Evolutionary conservation across 1,284 basidiomycete species (phyloP).

Genomic region (Rhodotorula glutinis): DNA sequence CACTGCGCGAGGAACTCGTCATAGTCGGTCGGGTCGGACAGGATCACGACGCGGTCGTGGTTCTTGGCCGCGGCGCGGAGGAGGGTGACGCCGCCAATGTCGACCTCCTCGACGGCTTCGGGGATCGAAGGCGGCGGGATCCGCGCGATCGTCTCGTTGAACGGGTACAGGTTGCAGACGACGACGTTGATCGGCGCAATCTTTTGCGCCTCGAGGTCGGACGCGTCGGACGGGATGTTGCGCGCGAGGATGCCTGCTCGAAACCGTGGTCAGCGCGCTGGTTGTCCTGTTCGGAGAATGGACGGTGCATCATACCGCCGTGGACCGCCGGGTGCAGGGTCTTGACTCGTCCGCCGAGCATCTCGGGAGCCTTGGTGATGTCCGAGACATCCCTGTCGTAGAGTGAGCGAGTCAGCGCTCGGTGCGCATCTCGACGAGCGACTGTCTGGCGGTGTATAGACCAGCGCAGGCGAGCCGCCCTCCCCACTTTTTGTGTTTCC

Average conservation of each 20-base stretch:
- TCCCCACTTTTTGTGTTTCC: background rate
- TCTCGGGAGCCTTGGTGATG: slow-evolving; percentile 98
- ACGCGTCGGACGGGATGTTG: slow-evolving; percentile 77
- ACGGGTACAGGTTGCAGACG: slow-evolving; percentile 99
- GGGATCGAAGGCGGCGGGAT: slow-evolving; percentile 85
- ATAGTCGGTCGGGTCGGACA: slow-evolving; percentile 95
- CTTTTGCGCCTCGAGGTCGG: slow-evolving; percentile 72
- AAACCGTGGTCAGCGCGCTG: background rate
- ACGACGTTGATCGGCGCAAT: slow-evolving; percentile 91
- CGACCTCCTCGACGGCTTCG: slow-evolving; percentile 94
- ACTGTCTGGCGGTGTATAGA: no score
- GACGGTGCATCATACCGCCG: slow-evolving; percentile 62
- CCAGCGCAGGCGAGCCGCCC: no score
- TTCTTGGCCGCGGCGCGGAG: slow-evolving; percentile 98
- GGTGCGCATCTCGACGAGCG: background rate
- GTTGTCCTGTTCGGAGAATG: background rate
- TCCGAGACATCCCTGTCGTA: slow-evolving; percentile 86
- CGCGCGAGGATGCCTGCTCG: slow-evolving; percentile 77
- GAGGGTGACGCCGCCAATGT: slow-evolving; percentile 97
- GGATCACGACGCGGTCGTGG: slow-evolving; percentile 85
- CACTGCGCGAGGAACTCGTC: slow-evolving; percentile 72
- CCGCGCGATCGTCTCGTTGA: slow-evolving; percentile 77
- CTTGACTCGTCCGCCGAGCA: slow-evolving; percentile 97
- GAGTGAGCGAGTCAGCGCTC: background rate
- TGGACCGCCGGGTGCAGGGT: slow-evolving; percentile 99